Base-by-base conservation (phyloP, 139 green algal species). In the Closterium sp. region DNA sequence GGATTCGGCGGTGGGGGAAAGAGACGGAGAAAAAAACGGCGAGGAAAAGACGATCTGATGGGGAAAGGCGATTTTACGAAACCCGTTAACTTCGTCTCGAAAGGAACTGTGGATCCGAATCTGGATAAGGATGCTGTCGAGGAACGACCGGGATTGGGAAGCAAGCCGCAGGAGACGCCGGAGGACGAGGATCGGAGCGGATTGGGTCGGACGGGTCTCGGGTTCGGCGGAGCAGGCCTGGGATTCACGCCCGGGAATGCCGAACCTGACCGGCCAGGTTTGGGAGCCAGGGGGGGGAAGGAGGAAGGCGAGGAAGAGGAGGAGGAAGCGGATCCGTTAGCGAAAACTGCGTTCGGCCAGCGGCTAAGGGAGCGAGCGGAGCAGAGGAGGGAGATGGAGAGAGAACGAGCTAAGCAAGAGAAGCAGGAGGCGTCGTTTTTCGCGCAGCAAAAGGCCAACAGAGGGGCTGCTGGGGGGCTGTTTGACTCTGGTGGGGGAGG, bases 21-120 rank as follows among this genome's bases (percentile, higher is more conserved):
- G 33, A 94, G 91, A 84, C 35, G 91, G 1, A 66, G 95, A 9
- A 69, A 69, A 16, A 69, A 69, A 25, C 43, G 43, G 21, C 43
- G 43, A 12, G 43, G 43, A 69, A 43, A 89, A 33, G 43, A 84
- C 16, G 93, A 33, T 25, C 23, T 90, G 35, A 43, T 87, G 30
- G 43, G 94, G 25, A 94, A 94, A 19, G 91, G 89, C 34, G 95
- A 97, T 69, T 96, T 97, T 85, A 94, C 93, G 25, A 97, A 96
- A 84, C 96, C 97, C 0, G 96, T 98, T 0, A 94, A 90, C n/a
- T 98, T 98, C 89, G 96, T 98, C 1, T 97, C 95, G n/a, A 96
- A 91, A 4, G 96, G 96, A 38, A 92, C 32, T 8, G 30, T 93
- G 7, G 31, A 91, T 90, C 86, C 93, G 33, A 89, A 33, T 76